A percentile compares a stretch with the other conserved stretches of the same genome.
phyloP scores from a whole-genome alignment of 768 basidiomycete species.

The Mycena crocata region DNA sequence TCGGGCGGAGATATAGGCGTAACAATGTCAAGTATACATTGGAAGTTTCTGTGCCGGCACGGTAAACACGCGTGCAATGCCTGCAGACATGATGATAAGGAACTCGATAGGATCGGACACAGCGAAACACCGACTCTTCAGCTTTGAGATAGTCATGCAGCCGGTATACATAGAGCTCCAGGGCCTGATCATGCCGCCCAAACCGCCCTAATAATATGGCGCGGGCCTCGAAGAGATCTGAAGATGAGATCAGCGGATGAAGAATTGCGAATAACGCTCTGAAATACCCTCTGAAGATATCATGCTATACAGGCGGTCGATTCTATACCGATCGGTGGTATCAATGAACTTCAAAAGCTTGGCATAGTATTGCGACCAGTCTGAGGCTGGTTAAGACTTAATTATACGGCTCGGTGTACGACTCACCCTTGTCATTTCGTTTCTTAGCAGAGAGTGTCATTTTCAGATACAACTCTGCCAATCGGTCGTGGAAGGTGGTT shows the following conservation, averaged over 20 bases:
- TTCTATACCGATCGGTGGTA: slow-evolving; percentile 72
- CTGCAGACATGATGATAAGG: slow-evolving; percentile 51
- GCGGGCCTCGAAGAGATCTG: slow-evolving; percentile 91
- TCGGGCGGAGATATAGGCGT: slow-evolving; percentile 87
- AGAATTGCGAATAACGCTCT: slow-evolving; percentile 26
- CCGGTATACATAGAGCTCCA: slow-evolving; percentile 94
- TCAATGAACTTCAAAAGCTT: slow-evolving; percentile 85
- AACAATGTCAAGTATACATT: slow-evolving; percentile 87
- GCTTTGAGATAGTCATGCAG: slow-evolving; percentile 87
- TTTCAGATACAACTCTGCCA: slow-evolving; percentile 87
- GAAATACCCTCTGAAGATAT: slow-evolving; percentile 89
- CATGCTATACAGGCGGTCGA: slow-evolving; percentile 85
- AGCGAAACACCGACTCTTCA: slow-evolving; percentile 73
- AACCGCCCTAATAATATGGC: slow-evolving; percentile 92
- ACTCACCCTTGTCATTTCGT: slow-evolving; percentile 67
- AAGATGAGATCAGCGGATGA: background rate
- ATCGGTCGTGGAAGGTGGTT: slow-evolving; percentile 84
- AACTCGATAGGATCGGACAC: slow-evolving; percentile 8
- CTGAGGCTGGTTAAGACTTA: slow-evolving; percentile 16
- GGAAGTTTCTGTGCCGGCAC: slow-evolving; percentile 63
- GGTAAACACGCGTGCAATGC: slow-evolving; percentile 89
- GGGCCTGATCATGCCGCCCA: slow-evolving; percentile 91
- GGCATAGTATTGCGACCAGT: slow-evolving; percentile 63
- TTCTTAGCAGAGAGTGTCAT: slow-evolving; percentile 72
- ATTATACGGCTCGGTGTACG: background rate